Percentiles rank a stretch among this genome's conserved stretches.
phyloP scores from a whole-genome alignment of 257 asterid genomes.

The Primulina huaijiensis region DNA sequence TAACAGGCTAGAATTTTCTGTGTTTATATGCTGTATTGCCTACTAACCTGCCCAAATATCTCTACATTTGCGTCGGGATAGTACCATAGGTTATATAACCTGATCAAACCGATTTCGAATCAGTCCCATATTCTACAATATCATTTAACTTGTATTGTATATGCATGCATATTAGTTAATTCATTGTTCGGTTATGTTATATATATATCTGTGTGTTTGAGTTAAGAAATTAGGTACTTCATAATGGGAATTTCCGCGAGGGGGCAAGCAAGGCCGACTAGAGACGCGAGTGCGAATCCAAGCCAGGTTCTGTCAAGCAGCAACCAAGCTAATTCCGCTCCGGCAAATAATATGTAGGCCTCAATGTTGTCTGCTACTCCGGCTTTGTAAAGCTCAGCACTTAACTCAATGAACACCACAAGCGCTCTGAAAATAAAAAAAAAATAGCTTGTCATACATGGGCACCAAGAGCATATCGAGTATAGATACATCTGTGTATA shows the following conservation, averaged over 20 bases:
- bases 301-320: slow-evolving; percentile 50
- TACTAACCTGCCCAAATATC: slow-evolving; percentile 57
- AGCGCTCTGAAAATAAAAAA: slow-evolving; percentile 35
- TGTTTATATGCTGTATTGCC: no score
- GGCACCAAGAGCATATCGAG: no score
- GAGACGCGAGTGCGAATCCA: slow-evolving; percentile 64
- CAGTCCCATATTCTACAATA: neutral
- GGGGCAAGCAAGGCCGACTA: slow-evolving; percentile 63
- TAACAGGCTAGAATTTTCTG: neutral
- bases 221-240: slow-evolving; percentile 37
- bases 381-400: slow-evolving; percentile 73
- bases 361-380: slow-evolving; percentile 63
- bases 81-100: slow-evolving; percentile 68
- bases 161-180: neutral
- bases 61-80: slow-evolving; percentile 69
- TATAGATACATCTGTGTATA: no score
- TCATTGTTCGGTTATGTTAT: no score
- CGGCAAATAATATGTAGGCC: slow-evolving; percentile 58
- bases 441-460: no score
- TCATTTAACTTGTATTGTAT: neutral
- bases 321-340: slow-evolving; percentile 59
- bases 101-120: slow-evolving; percentile 24
- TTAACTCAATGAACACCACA: slow-evolving; percentile 55
- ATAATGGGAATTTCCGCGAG: slow-evolving; percentile 66
- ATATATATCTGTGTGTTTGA: neutral